Conservation (phyloP, 805 yeast genomes). For the Nakazawaea ishiwadae region DNA sequence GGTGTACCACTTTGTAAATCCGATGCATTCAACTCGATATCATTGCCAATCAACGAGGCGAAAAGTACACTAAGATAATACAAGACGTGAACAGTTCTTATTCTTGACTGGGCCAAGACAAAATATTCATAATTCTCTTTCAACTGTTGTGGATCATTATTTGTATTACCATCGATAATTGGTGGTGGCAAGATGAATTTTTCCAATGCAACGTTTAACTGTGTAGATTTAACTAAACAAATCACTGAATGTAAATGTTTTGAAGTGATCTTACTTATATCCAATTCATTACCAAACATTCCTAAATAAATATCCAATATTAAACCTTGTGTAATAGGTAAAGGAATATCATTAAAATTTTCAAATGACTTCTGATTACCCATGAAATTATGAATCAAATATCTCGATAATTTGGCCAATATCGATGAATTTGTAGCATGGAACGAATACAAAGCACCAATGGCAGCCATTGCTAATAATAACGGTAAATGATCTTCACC, state of each 20-base stretch:
- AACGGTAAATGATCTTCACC: constrained; percentile 53
- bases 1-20: constrained; percentile 63
- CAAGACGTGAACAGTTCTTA: constrained; percentile 47
- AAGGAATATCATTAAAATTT: constrained; percentile 49
- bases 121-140: constrained; percentile 46
- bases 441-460: constrained; percentile 84
- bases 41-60: constrained; percentile 38
- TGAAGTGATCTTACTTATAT: constrained; percentile 43
- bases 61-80: constrained; percentile 46
- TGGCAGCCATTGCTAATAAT: constrained; percentile 73
- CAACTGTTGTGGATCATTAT: constrained; percentile 23
- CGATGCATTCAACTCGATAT: constrained; percentile 31
- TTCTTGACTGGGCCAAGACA: constrained; percentile 49
- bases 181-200: constrained; percentile 38
- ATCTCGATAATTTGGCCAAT: constrained; percentile 62
- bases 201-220: constrained; percentile 46
- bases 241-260: constrained; percentile 50
- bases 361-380: constrained; percentile 44
- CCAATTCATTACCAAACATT: constrained; percentile 51
- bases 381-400: constrained; percentile 60
- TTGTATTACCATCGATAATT: constrained; percentile 20
- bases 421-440: constrained; percentile 73
- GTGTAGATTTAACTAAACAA: constrained; percentile 48
- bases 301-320: constrained; percentile 52
- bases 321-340: constrained; percentile 52